Percentiles rank a stretch among this genome's conserved stretches.
These are phyloP conservation scores for Camellia lanceoleosa DNA, from an alignment of 148 eudicot genomes.

Conservation along the genomic window DNA sequence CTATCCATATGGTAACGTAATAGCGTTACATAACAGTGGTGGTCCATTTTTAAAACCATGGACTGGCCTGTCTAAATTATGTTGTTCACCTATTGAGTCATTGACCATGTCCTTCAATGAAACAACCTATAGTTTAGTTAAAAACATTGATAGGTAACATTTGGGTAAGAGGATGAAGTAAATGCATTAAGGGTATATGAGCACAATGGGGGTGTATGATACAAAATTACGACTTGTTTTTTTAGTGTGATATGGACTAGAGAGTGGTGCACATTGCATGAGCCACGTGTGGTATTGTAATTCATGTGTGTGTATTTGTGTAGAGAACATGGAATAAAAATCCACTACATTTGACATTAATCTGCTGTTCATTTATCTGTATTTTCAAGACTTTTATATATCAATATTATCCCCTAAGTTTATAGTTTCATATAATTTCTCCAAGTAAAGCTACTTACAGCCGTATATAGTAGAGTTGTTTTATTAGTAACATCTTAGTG, in stretches of 20 bases:
- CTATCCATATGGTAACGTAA: too few species aligned
- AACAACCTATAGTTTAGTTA: not conserved
- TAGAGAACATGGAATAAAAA: not conserved
- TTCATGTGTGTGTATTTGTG: not conserved
- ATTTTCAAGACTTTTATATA: not conserved
- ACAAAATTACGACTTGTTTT: not conserved
- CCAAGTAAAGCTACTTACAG: not conserved
- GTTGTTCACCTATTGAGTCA: not conserved
- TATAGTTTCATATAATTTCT: not conserved
- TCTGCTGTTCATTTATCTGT: not conserved
- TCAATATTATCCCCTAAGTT: not conserved
- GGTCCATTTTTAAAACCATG: too few species aligned
- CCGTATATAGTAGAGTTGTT: not conserved
- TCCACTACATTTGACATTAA: not conserved
- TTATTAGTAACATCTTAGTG: not conserved
- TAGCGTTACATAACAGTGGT: too few species aligned
- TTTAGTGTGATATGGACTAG: not conserved
- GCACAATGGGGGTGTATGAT: not conserved
- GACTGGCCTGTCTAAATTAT: not conserved
- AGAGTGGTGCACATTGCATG: not conserved
- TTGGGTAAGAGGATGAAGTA: not conserved
- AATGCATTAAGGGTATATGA: not conserved
- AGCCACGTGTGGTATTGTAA: not conserved
- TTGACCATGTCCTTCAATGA: not conserved
- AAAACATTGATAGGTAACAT: slow-evolving; percentile 4